phyloP scores from a whole-genome alignment of 2,329 filamentous ascomycete species.

The Colletotrichum abscissum region DNA sequence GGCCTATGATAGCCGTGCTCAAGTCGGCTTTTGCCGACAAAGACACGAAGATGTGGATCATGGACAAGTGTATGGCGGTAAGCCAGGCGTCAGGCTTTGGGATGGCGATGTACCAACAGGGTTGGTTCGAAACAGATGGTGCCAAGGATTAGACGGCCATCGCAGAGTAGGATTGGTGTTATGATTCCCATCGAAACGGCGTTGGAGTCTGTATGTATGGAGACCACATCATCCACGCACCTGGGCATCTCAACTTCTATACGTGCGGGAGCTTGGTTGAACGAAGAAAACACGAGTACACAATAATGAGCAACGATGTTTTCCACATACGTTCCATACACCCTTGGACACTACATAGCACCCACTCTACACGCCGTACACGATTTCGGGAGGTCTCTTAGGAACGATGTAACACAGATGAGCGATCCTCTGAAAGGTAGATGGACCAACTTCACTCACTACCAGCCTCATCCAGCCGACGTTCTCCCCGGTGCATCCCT shows the following conservation, averaged over 20 bases:
- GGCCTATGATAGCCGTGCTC: conserved; percentile 24
- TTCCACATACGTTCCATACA: too few relatives aligned
- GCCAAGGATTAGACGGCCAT: not conserved
- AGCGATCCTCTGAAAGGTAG: not conserved
- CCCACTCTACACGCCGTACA: not conserved
- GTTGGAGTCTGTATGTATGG: not conserved
- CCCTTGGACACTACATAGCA: too few relatives aligned
- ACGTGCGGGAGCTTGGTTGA: not conserved
- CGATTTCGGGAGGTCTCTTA: not conserved
- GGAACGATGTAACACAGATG: not conserved
- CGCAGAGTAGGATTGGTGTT: not conserved
- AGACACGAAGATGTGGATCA: conserved; percentile 10
- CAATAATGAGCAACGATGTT: not conserved
- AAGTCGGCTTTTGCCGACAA: conserved; percentile 15
- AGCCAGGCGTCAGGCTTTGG: conserved; percentile 29
- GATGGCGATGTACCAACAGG: conserved; percentile 21
- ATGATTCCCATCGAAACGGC: too few relatives aligned
- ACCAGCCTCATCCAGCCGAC: not conserved
- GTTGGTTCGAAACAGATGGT: conserved; percentile 14
- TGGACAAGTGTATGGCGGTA: conserved; percentile 19
- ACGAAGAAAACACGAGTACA: not conserved
- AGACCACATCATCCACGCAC: not conserved
- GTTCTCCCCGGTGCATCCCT: not conserved
- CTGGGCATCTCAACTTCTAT: too few relatives aligned
- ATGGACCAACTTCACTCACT: not conserved